These are phyloP conservation scores for Penicillium coprophilum DNA, from an alignment of 495 filamentous ascomycete species.

Conservation along the genomic window DNA sequence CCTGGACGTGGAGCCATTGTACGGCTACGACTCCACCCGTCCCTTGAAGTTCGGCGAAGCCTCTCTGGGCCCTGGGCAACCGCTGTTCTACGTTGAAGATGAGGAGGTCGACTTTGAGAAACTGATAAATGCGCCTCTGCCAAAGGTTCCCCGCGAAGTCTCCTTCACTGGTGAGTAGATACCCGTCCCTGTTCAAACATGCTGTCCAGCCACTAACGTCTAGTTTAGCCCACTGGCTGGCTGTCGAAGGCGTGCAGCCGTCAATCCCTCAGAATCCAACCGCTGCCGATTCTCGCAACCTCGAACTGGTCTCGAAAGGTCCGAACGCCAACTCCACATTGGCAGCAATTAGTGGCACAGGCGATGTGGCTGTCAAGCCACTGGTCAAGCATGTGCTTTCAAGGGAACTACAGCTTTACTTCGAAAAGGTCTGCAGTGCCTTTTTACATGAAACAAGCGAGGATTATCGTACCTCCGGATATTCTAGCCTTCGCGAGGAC, in stretches of 20 bases:
- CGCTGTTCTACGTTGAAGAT: constrained; percentile 95
- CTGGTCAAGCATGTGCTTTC: constrained; percentile 92
- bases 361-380: constrained; percentile 80
- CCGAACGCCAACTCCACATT: constrained; percentile 78
- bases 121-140: constrained; percentile 91
- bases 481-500: constrained; percentile 78
- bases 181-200: not conserved
- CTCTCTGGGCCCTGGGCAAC: constrained; percentile 89
- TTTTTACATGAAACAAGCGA: constrained; percentile 82
- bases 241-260: constrained; percentile 93
- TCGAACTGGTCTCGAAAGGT: constrained; percentile 85
- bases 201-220: constrained; percentile 23
- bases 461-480: constrained; percentile 78
- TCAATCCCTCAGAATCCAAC: constrained; percentile 95
- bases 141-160: constrained; percentile 91
- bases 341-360: constrained; percentile 76
- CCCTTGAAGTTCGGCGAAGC: constrained; percentile 91
- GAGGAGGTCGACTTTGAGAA: constrained; percentile 99
- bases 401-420: constrained; percentile 95
- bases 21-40: constrained; percentile 88
- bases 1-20: constrained; percentile 90
- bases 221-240: constrained; percentile 82
- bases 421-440: constrained; percentile 85
- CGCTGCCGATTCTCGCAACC: constrained; percentile 71
- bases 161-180: constrained; percentile 73